Evolutionary conservation across 2,329 filamentous ascomycete genomes (phyloP).

Genomic region (Claviceps maximensis): DNA sequence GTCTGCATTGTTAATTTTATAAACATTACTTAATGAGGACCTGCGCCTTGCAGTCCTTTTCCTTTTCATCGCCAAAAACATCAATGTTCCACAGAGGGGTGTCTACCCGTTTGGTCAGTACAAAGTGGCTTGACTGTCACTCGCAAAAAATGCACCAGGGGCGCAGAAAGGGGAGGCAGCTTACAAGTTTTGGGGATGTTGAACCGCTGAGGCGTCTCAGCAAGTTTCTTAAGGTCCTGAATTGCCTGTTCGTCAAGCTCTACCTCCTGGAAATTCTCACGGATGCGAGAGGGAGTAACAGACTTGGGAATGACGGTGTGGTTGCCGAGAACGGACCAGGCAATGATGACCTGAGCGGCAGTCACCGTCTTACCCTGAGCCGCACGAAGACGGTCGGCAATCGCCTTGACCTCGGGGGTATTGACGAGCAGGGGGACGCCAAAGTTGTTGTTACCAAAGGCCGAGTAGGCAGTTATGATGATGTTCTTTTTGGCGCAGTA

Average conservation of each 20-base stretch:
- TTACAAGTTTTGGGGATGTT: conserved; percentile 31
- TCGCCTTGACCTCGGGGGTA: conserved; percentile 39
- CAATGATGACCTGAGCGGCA: conserved; percentile 34
- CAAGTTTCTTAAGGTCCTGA: conserved; percentile 47
- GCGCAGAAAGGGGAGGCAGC: conserved; percentile 8
- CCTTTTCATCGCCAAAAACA: conserved; percentile 40
- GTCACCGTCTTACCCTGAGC: conserved; percentile 25
- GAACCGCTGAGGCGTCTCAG: conserved; percentile 33
- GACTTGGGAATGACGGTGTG: conserved; percentile 66
- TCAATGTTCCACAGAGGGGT: conserved; percentile 42
- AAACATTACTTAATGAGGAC: conserved; percentile 26
- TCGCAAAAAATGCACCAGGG: background rate
- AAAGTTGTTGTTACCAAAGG: conserved; percentile 33
- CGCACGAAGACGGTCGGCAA: conserved; percentile 33
- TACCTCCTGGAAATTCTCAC: conserved; percentile 55
- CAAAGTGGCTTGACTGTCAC: conserved; percentile 2
- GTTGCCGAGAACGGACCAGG: conserved; percentile 46
- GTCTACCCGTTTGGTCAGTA: conserved; percentile 18
- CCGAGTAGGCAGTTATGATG: conserved; percentile 52
- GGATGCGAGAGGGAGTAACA: conserved; percentile 53
- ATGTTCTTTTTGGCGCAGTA: conserved; percentile 52
- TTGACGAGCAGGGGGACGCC: conserved; percentile 41
- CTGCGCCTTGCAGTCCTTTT: conserved; percentile 35
- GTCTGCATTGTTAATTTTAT: background rate
- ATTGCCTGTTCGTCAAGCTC: conserved; percentile 47